These are phyloP conservation scores for Teratosphaeria epicoccoides DNA, from an alignment of 2,329 filamentous ascomycete genomes.

Conservation along the genomic window DNA sequence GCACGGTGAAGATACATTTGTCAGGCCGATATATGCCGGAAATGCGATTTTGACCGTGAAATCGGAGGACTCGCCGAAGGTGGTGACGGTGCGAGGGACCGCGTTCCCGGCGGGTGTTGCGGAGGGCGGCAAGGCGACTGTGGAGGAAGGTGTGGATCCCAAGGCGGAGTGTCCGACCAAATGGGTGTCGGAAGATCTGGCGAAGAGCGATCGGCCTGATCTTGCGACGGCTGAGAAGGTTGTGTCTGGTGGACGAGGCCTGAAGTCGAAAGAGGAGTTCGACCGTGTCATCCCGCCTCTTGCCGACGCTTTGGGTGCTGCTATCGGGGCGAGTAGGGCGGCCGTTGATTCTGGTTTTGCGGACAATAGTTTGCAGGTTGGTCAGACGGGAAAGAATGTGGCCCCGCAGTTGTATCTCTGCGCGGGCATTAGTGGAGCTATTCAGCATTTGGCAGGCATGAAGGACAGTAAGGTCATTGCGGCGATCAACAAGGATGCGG, in stretches of 20 bases:
- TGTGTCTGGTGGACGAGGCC: constrained; percentile 82
- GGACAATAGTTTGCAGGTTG: constrained; percentile 96
- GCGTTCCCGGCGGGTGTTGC: constrained; percentile 69
- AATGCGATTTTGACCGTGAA: constrained; percentile 96
- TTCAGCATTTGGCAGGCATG: constrained; percentile 97
- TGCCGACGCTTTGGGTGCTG: constrained; percentile 86
- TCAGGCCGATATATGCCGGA: constrained; percentile 92
- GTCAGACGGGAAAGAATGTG: constrained; percentile 97
- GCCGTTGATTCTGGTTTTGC: constrained; percentile 96
- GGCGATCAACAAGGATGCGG: constrained; percentile 93
- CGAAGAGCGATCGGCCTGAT: constrained; percentile 89
- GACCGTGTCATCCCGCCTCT: constrained; percentile 85
- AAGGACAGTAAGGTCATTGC: constrained; percentile 99
- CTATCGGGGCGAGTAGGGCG: constrained; percentile 86
- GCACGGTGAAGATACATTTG: constrained; percentile 85
- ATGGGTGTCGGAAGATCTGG: constrained; percentile 89
- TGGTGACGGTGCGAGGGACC: constrained; percentile 87
- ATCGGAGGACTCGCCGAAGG: constrained; percentile 72
- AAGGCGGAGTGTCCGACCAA: constrained; percentile 63
- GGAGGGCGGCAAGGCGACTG: constrained; percentile 60
- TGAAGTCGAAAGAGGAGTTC: constrained; percentile 98
- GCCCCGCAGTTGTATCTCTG: constrained; percentile 92
- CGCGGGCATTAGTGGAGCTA: constrained; percentile 91
- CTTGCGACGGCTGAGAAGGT: constrained; percentile 80
- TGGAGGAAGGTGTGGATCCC: constrained; percentile 76